Percentiles rank a stretch among this genome's conserved stretches.
Evolutionary conservation across 768 basidiomycete genomes (phyloP).

Genomic region (Sporobolomyces roseus): DNA sequence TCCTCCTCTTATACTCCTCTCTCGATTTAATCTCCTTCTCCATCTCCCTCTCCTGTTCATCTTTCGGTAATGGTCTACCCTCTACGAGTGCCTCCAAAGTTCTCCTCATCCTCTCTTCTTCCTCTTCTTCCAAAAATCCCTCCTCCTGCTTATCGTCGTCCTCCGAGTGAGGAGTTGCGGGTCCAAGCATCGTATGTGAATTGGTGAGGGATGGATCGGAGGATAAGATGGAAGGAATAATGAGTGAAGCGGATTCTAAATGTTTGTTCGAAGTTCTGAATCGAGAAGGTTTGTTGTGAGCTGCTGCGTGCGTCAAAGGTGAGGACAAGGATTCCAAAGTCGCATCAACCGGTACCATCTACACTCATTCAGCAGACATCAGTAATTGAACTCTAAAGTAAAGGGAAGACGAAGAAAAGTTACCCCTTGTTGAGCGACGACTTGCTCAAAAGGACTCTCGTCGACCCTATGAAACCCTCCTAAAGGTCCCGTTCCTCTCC

Average conservation of each 20-base stretch:
- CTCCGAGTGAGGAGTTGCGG: not conserved
- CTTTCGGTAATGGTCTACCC: slow-evolving; percentile 13
- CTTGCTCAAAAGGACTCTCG: slow-evolving; percentile 3
- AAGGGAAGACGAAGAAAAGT: too few species aligned
- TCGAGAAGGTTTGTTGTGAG: slow-evolving; percentile 25
- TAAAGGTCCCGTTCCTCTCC: slow-evolving; percentile 34
- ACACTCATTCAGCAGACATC: too few species aligned
- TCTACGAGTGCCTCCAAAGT: slow-evolving; percentile 30
- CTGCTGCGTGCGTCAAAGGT: slow-evolving; percentile 15
- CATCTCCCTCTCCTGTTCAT: slow-evolving; percentile 16
- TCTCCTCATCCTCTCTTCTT: slow-evolving; percentile 15
- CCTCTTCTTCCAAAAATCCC: not conserved
- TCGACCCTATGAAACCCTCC: slow-evolving; percentile 25
- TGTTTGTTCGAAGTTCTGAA: slow-evolving; percentile 36
- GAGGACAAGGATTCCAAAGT: slow-evolving; percentile 9
- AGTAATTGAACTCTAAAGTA: too few species aligned
- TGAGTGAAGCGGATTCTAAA: slow-evolving; percentile 38
- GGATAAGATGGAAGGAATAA: slow-evolving; percentile 37
- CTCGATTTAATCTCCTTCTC: slow-evolving; percentile 14
- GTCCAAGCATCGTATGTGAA: slow-evolving; percentile 13
- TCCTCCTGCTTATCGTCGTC: not conserved
- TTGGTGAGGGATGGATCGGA: slow-evolving; percentile 22
- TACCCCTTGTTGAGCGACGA: slow-evolving; percentile 24
- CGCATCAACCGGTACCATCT: slow-evolving; percentile 33
- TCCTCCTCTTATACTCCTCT: slow-evolving; percentile 12